phyloP scores from a whole-genome alignment of 2,329 filamentous ascomycete genomes.

The Colletotrichum nymphaeae region DNA sequence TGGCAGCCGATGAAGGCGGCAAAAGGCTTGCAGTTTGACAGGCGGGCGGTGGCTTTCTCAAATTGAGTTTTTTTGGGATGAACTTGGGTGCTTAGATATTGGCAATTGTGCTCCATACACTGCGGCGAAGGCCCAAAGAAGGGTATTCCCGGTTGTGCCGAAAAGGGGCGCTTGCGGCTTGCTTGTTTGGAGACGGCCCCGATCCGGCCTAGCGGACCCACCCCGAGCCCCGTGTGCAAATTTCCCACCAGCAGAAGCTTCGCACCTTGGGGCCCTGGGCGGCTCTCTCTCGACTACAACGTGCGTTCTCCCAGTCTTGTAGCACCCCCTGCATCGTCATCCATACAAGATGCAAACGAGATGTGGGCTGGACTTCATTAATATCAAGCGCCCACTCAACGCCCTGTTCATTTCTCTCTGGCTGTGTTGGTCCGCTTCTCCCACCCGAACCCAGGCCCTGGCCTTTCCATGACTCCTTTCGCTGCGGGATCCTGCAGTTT shows the following conservation, averaged over 20 bases:
- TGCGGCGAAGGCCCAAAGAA: neutral
- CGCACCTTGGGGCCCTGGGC: neutral
- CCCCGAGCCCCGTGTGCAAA: conserved; percentile 25
- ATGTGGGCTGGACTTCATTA: conserved; percentile 29
- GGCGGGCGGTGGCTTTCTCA: neutral
- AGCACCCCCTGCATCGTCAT: conserved; percentile 24
- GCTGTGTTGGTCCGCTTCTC: conserved; percentile 15
- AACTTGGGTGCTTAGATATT: neutral
- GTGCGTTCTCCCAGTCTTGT: neutral
- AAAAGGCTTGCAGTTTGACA: neutral
- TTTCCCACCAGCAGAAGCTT: conserved; percentile 29
- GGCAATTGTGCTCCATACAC: too few species aligned
- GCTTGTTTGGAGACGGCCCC: conserved; percentile 5
- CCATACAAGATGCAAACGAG: conserved; percentile 30
- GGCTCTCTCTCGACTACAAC: neutral
- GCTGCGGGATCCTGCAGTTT: neutral
- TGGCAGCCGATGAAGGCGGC: neutral
- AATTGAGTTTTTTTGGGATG: neutral
- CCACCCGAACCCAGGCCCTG: conserved; percentile 7
- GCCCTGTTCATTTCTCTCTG: conserved; percentile 20
- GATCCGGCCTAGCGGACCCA: conserved; percentile 23
- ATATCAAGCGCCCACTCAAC: conserved; percentile 20
- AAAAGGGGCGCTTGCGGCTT: conserved; percentile 23
- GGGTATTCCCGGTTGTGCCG: conserved; percentile 24
- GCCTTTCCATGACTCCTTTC: conserved; percentile 3